phyloP scores from a whole-genome alignment of 1,284 basidiomycete genomes.

The Ceratobasidium sp. region DNA sequence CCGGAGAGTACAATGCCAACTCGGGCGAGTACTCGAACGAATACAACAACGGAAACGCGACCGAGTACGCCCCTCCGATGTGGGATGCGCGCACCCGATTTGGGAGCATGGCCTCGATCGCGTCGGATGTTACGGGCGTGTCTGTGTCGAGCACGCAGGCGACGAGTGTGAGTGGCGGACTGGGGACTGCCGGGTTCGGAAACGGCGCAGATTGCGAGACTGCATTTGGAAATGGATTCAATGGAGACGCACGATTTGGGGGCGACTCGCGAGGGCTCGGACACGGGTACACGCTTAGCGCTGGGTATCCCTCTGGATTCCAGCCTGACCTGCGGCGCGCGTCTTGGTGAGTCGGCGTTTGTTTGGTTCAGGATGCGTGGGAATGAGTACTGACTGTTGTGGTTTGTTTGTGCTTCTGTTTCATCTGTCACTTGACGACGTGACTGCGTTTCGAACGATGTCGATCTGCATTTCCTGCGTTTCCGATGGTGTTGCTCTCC shows the following conservation, averaged over 20 bases:
- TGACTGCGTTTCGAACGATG: neutral
- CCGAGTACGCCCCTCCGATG: neutral
- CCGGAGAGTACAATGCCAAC: neutral
- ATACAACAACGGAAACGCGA: neutral
- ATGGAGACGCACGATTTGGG: neutral
- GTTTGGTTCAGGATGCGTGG: neutral
- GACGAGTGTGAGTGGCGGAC: slow-evolving; percentile 27
- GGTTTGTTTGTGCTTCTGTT: slow-evolving; percentile 14
- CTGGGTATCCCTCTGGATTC: slow-evolving; percentile 40
- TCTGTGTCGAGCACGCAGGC: slow-evolving; percentile 33
- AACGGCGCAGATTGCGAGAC: neutral
- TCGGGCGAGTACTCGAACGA: neutral
- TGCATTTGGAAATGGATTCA: neutral
- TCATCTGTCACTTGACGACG: slow-evolving; percentile 1
- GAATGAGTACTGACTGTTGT: slow-evolving; percentile 1
- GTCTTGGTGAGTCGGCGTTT: slow-evolving; percentile 41
- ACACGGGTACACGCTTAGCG: slow-evolving; percentile 23
- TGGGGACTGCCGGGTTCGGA: slow-evolving; percentile 16
- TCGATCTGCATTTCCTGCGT: neutral
- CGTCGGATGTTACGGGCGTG: slow-evolving; percentile 43
- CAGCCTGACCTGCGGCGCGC: slow-evolving; percentile 43
- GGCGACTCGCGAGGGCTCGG: neutral
- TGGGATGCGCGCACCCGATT: slow-evolving; percentile 39
- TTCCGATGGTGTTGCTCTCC: neutral
- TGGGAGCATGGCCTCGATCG: slow-evolving; percentile 44